Base-by-base conservation (phyloP, 495 filamentous ascomycete species). In the Aspergillus haitiensis region DNA sequence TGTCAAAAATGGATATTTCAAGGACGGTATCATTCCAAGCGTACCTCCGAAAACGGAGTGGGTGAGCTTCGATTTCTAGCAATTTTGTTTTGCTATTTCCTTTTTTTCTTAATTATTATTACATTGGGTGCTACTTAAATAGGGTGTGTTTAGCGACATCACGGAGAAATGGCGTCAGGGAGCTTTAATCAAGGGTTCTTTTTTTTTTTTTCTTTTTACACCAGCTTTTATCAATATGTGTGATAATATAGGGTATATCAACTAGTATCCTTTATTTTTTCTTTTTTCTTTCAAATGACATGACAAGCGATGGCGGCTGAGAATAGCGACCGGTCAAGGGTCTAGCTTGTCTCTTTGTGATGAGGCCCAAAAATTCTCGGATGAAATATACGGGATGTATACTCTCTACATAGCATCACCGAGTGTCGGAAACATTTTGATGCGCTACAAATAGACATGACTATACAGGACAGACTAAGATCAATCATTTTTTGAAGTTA, bases 41-140 rank as follows among this genome's bases (percentile, higher is more conserved):
- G 77, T 89, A 16, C 85, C 91, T 35, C 91, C 91, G 3, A 86
- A 83, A 79, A 79, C 80, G 52, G 90, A 90, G 71, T 89, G 82
- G 78, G 83, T 88, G 64, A 66, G 74, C n/a, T 93, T 86, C 76
- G 82, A 89, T 66, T 87, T 90, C 67, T 90, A 69, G 74, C 10
- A 27, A 18, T 49, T n/a, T 42, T 11, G 36, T 15, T 36, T 4
- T 9, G 46, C 13, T 52, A 40, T 58, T 12, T 42, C 16, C 6
- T 16, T 31, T 55, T 56, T 46, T n/a, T n/a, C n/a, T n/a, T n/a
- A n/a, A n/a, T n/a, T 56, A 32, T 55, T 13, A 48, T 54, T 50
- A 16, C 18, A 40, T 33, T 32, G 21, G 39, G 39, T 6, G 15
- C 39, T 11, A 15, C 12, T 42, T 42, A 11, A 4, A 8, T 13